phyloP scores from a whole-genome alignment of 768 basidiomycete species.

The Psilocybe sp. region DNA sequence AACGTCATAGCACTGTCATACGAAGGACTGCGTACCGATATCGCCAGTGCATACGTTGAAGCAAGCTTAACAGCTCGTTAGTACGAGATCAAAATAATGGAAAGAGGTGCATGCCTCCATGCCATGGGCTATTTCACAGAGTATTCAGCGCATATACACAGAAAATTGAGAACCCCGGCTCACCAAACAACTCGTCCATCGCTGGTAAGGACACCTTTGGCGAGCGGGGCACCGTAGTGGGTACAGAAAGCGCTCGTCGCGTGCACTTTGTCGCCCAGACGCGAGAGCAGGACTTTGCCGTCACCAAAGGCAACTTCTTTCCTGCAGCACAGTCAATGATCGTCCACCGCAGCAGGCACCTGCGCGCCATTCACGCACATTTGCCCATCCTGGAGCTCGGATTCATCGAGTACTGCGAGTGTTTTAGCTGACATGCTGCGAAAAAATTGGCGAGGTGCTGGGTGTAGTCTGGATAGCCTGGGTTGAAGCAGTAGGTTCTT shows the following conservation, averaged over 20 bases:
- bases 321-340: conserved; percentile 48
- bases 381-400: conserved; percentile 63
- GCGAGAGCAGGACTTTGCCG: conserved; percentile 76
- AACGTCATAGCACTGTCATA: not conserved
- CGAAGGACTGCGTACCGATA: conserved; percentile 47
- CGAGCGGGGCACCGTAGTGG: conserved; percentile 88
- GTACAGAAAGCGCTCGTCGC: conserved; percentile 87
- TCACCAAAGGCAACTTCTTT: conserved; percentile 80
- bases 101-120: conserved; percentile 57
- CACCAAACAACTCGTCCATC: conserved; percentile 82
- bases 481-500: conserved; percentile 9
- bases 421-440: conserved; percentile 47
- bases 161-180: conserved; percentile 14
- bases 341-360: too few species aligned
- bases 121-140: conserved; percentile 63
- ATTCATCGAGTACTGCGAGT: conserved; percentile 54
- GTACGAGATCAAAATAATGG: not conserved
- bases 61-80: conserved; percentile 52
- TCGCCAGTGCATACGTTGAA: conserved; percentile 86
- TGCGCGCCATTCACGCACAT: conserved; percentile 36
- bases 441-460: conserved; percentile 7
- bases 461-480: conserved; percentile 1
- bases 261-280: conserved; percentile 69
- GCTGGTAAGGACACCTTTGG: conserved; percentile 75
- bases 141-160: not conserved